Percentiles rank a stretch among this genome's conserved stretches.
phyloP scores from a whole-genome alignment of 495 filamentous ascomycete species.

The Coniosporium apollinis region DNA sequence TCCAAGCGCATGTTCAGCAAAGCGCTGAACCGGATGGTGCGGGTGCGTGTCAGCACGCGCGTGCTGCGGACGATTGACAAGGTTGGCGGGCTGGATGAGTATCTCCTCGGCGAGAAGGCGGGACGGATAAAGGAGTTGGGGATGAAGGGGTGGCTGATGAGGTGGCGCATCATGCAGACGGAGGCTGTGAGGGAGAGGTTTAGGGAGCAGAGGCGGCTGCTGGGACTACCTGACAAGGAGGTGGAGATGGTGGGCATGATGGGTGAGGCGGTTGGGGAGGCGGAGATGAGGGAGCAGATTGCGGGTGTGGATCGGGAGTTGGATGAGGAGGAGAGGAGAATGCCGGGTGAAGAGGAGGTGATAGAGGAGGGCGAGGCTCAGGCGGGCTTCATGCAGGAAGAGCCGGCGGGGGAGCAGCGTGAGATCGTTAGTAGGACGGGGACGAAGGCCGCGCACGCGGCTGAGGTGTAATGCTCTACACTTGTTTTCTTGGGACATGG shows the following conservation, averaged over 20 bases:
- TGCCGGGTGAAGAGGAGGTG: too few species aligned
- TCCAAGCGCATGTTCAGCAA: constrained; percentile 57
- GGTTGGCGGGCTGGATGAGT: constrained; percentile 75
- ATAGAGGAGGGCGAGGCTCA: too few species aligned
- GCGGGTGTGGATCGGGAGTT: neutral
- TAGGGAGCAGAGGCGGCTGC: constrained; percentile 31
- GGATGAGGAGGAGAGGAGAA: constrained; percentile 2
- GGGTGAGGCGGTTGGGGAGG: neutral
- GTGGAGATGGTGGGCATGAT: neutral
- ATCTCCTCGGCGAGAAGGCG: constrained; percentile 60
- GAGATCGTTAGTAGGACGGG: too few species aligned
- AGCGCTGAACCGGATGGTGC: constrained; percentile 44
- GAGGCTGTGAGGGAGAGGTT: constrained; percentile 42
- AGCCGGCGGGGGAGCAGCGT: too few species aligned
- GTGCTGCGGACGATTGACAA: constrained; percentile 79
- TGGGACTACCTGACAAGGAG: constrained; percentile 27
- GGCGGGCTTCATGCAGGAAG: too few species aligned
- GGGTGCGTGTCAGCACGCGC: constrained; percentile 55
- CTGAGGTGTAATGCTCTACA: too few species aligned
- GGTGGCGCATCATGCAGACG: constrained; percentile 74
- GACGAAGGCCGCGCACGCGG: too few species aligned
- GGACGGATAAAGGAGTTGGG: constrained; percentile 69
- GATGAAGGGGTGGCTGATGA: constrained; percentile 67
- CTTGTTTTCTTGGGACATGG: too few species aligned
- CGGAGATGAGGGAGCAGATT: neutral